Evolutionary conservation across 2,329 filamentous ascomycete genomes (phyloP).

Genomic region (Fusarium beomiforme): DNA sequence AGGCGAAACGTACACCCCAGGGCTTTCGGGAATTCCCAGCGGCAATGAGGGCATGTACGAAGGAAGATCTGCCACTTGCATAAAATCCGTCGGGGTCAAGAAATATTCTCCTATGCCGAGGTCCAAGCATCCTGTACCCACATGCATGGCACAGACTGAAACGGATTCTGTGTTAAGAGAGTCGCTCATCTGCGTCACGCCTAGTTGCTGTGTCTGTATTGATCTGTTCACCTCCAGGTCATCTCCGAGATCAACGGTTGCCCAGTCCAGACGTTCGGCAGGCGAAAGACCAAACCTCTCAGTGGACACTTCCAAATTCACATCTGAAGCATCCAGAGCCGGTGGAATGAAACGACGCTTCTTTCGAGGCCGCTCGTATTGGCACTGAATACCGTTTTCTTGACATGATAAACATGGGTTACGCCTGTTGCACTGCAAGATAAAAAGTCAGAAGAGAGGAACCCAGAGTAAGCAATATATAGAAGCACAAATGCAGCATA

Average conservation of each 20-base stretch:
- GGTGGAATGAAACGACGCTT: not conserved
- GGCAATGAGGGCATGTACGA: rapidly evolving
- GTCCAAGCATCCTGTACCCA: not conserved
- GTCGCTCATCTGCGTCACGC: rapidly evolving
- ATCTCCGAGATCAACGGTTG: not conserved
- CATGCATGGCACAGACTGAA: no score
- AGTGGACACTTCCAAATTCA: not conserved
- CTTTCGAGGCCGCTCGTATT: not conserved
- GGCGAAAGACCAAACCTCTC: not conserved
- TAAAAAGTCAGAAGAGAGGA: not conserved
- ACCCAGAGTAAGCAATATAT: not conserved
- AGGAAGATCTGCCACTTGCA: not conserved
- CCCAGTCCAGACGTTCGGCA: not conserved
- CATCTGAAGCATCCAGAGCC: not conserved
- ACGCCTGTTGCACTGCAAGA: not conserved
- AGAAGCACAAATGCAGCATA: no score
- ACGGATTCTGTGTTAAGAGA: not conserved
- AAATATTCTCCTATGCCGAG: not conserved
- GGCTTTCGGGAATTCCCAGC: rapidly evolving
- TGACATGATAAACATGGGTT: not conserved
- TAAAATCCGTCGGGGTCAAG: not conserved
- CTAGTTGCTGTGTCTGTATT: not conserved
- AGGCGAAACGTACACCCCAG: rapidly evolving
- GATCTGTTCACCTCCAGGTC: not conserved
- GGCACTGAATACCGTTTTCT: not conserved